Evolutionary conservation across 1,284 basidiomycete genomes (phyloP).

Genomic region (Fomitopsis schrenkii): DNA sequence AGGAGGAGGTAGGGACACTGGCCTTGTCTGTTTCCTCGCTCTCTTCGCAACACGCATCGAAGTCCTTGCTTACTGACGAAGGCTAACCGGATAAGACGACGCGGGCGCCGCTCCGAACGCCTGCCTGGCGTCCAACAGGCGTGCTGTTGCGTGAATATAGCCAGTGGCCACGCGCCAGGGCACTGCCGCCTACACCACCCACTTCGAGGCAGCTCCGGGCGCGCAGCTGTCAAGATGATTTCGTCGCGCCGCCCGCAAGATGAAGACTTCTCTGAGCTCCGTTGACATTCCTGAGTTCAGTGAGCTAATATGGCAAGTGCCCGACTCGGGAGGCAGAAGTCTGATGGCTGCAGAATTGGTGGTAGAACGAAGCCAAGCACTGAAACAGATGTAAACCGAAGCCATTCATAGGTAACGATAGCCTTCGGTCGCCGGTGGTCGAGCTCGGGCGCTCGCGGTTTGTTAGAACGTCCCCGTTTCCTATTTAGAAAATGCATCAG

Average conservation of each 20-base stretch:
- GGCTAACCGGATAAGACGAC: neutral
- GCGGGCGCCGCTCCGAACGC: neutral
- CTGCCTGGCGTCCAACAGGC: neutral
- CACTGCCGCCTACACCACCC: neutral
- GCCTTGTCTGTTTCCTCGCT: too few relatives aligned
- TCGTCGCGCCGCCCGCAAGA: neutral
- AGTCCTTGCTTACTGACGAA: too few relatives aligned
- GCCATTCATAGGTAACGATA: neutral
- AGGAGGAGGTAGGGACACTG: neutral
- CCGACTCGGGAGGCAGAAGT: neutral
- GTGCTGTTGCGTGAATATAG: neutral
- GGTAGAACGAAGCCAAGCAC: too few relatives aligned
- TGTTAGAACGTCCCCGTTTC: neutral
- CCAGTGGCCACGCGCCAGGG: neutral
- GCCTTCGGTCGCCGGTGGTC: neutral
- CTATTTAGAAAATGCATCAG: neutral
- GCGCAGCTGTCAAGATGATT: neutral
- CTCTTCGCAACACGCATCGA: too few relatives aligned
- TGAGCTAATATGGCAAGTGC: neutral
- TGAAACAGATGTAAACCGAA: neutral
- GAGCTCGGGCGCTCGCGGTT: neutral
- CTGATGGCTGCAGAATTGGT: neutral
- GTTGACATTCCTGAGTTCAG: neutral
- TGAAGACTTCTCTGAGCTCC: neutral
- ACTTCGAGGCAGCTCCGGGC: neutral